Conservation (phyloP, 1,284 basidiomycete genomes). For the Malassezia dermatis region DNA sequence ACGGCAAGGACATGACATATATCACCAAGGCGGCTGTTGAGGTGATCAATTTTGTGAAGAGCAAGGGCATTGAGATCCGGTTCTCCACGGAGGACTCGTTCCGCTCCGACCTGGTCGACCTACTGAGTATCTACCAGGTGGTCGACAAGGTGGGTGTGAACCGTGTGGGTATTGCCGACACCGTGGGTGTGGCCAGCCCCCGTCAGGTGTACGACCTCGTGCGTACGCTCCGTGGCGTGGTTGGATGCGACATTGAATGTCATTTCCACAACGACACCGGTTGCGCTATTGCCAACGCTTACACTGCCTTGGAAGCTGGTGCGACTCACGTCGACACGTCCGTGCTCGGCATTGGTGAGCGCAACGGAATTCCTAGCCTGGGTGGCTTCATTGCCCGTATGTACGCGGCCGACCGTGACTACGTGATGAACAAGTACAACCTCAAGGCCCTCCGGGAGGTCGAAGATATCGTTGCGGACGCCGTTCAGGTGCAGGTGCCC, state of each 20-base stretch:
- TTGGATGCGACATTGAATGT: constrained; percentile 70
- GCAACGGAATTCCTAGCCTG: constrained; percentile 96
- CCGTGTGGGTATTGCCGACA: constrained; percentile 97
- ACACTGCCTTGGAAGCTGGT: constrained; percentile 94
- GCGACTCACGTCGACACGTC: constrained; percentile 87
- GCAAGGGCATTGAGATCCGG: constrained; percentile 97
- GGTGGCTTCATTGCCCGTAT: constrained; percentile 94
- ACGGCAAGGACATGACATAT: constrained; percentile 99
- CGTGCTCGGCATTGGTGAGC: constrained; percentile 92
- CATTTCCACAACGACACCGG: constrained; percentile 97
- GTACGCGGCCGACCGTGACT: constrained; percentile 73
- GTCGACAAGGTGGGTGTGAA: constrained; percentile 99
- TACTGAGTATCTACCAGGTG: constrained; percentile 96
- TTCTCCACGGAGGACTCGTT: constrained; percentile 99
- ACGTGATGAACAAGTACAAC: constrained; percentile 99
- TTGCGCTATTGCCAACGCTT: constrained; percentile 91
- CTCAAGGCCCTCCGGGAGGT: constrained; percentile 92
- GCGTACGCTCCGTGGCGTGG: constrained; percentile 81
- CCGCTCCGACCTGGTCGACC: constrained; percentile 97
- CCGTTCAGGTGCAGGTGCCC: constrained; percentile 93
- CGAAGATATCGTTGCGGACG: constrained; percentile 96
- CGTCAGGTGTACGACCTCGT: constrained; percentile 98
- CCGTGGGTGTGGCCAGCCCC: constrained; percentile 96
- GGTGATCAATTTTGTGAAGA: constrained; percentile 99
- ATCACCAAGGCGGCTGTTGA: constrained; percentile 96